phyloP scores from a whole-genome alignment of 1,139 yeast genomes.

The Suhomyces panamericanus region DNA sequence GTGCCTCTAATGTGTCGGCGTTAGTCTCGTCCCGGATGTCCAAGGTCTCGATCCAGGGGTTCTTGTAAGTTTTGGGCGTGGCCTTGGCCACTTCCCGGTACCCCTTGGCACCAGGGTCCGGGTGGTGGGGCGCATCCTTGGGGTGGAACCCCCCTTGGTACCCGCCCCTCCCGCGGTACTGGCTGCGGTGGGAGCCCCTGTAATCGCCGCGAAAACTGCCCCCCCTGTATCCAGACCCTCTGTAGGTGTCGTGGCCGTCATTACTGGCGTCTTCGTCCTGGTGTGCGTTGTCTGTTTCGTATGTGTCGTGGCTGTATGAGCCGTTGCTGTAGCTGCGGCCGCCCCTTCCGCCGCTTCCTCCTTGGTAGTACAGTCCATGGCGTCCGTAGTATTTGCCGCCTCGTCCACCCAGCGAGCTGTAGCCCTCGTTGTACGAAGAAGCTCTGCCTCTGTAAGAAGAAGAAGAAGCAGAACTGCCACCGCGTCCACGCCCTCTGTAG shows the following conservation, averaged over 20 bases:
- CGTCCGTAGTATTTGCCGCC: slow-evolving; percentile 8
- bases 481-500: slow-evolving; percentile 8
- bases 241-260: slow-evolving; percentile 8
- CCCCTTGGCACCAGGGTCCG: slow-evolving; percentile 1
- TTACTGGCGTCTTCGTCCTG: slow-evolving; percentile 4
- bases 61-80: slow-evolving; percentile 11
- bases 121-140: slow-evolving; percentile 1
- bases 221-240: slow-evolving; percentile 10
- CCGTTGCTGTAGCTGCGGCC: slow-evolving; percentile 5
- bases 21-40: slow-evolving; percentile 20
- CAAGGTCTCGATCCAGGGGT: slow-evolving; percentile 26
- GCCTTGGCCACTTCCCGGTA: slow-evolving; percentile 5
- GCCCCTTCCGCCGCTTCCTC: slow-evolving; percentile 1
- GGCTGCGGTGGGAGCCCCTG: slow-evolving; percentile 7
- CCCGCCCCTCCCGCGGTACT: slow-evolving; percentile 6
- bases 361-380: slow-evolving; percentile 4
- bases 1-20: slow-evolving; percentile 19
- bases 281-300: slow-evolving; percentile 2
- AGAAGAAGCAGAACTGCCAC: slow-evolving; percentile 2
- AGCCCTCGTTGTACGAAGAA: slow-evolving; percentile 8
- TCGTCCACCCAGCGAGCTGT: slow-evolving; percentile 3
- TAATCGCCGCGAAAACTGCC: slow-evolving; percentile 6
- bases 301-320: slow-evolving; percentile 6
- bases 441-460: slow-evolving; percentile 6
- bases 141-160: slow-evolving; percentile 2